A percentile compares a stretch with the other conserved stretches of the same genome.
phyloP scores from a whole-genome alignment of 2,329 filamentous ascomycete genomes.

The Beauveria bassiana region DNA sequence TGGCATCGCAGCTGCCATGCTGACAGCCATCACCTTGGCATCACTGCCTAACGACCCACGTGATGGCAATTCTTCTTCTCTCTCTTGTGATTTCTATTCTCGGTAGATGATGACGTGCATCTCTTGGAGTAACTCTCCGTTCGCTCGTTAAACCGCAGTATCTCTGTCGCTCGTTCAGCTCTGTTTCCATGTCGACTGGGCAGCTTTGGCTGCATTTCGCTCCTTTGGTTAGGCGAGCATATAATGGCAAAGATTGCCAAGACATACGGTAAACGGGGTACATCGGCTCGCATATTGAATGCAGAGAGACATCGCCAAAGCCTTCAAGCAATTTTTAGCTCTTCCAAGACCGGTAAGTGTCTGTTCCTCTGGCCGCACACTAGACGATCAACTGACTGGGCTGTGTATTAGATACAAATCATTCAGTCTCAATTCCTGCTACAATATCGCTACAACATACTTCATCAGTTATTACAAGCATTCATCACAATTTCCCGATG shows the following conservation, averaged over 20 bases:
- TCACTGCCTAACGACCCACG: background rate
- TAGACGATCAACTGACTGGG: background rate
- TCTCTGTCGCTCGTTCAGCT: constrained; percentile 1
- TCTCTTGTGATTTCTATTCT: background rate
- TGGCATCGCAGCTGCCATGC: constrained; percentile 2
- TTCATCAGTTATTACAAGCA: background rate
- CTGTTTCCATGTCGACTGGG: background rate
- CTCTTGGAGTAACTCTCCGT: background rate
- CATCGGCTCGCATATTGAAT: background rate
- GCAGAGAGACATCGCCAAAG: background rate
- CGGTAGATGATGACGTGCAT: background rate
- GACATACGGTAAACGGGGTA: background rate
- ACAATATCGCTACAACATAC: background rate
- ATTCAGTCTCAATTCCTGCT: background rate
- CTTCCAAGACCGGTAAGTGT: background rate
- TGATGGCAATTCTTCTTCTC: background rate
- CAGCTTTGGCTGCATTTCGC: background rate
- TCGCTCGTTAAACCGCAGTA: background rate
- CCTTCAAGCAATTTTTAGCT: background rate
- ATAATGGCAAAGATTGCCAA: constrained; percentile 1
- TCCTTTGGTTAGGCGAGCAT: constrained; percentile 6
- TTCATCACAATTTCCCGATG: background rate
- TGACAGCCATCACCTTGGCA: background rate
- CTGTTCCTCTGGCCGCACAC: background rate
- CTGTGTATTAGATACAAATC: background rate